These are phyloP conservation scores for Neurospora sp. DNA, from an alignment of 495 filamentous ascomycete genomes.

Conservation along the genomic window DNA sequence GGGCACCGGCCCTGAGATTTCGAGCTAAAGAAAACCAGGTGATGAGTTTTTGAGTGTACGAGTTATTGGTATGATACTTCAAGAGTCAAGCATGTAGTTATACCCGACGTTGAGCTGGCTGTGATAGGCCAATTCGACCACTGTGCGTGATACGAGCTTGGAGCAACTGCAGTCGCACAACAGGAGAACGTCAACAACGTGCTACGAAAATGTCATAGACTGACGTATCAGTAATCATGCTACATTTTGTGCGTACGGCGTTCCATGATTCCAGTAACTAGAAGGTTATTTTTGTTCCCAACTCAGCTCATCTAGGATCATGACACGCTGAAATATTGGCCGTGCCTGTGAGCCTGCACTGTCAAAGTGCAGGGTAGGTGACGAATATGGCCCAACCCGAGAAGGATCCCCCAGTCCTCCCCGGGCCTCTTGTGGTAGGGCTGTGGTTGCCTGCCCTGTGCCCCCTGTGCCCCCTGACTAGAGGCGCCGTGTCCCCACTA, in stretches of 20 bases:
- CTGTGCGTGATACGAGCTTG: background rate
- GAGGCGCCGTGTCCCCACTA: background rate
- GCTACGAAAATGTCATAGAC: background rate
- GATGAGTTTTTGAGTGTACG: background rate
- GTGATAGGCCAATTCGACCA: background rate
- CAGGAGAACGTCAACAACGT: background rate
- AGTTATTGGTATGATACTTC: background rate
- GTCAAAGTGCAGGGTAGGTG: background rate
- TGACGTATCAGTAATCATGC: background rate
- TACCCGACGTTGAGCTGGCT: background rate
- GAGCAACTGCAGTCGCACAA: background rate
- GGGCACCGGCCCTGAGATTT: slow-evolving; percentile 14
- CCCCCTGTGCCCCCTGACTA: background rate
- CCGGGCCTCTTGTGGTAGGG: background rate
- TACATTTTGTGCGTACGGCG: background rate
- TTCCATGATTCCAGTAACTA: background rate
- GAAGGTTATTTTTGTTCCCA: background rate
- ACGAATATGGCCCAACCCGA: background rate
- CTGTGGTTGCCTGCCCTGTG: background rate
- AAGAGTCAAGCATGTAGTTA: background rate
- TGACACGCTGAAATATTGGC: background rate
- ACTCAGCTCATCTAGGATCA: background rate
- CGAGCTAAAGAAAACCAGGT: slow-evolving; percentile 8
- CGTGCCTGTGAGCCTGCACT: background rate
- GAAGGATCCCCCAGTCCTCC: background rate